These are phyloP conservation scores for Bjerkandera adusta DNA, from an alignment of 1,284 basidiomycete species.

Conservation along the genomic window DNA sequence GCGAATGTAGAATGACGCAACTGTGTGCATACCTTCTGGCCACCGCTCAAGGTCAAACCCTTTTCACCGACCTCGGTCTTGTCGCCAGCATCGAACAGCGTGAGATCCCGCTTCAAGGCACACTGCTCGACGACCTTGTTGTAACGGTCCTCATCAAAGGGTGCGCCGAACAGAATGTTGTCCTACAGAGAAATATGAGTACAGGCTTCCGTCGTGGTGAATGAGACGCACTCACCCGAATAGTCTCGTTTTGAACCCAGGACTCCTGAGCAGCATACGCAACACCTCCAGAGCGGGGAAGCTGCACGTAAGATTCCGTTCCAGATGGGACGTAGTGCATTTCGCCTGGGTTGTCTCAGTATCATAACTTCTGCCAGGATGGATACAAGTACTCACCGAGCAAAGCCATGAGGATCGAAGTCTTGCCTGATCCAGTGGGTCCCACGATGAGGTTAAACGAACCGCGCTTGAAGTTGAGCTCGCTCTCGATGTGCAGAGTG, in stretches of 20 bases:
- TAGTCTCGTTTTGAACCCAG: conserved; percentile 65
- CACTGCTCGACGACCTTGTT: conserved; percentile 62
- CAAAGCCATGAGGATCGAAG: conserved; percentile 52
- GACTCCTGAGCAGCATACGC: conserved; percentile 78
- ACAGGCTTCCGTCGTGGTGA: neutral
- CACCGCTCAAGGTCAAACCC: conserved; percentile 63
- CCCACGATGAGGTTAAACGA: conserved; percentile 65
- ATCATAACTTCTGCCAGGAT: conserved; percentile 18
- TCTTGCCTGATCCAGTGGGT: conserved; percentile 54
- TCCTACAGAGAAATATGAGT: conserved; percentile 23
- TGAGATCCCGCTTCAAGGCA: conserved; percentile 60
- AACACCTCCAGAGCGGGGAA: conserved; percentile 66
- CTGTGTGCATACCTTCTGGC: conserved; percentile 47
- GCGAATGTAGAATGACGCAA: neutral
- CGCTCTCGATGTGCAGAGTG: conserved; percentile 45
- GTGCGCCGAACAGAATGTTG: conserved; percentile 44
- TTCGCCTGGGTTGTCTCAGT: conserved; percentile 39
- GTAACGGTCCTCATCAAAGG: conserved; percentile 41
- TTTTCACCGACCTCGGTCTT: conserved; percentile 70
- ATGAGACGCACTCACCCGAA: conserved; percentile 30
- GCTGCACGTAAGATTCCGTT: conserved; percentile 58
- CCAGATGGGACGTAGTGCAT: conserved; percentile 57
- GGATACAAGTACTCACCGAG: conserved; percentile 35
- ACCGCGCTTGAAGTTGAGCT: conserved; percentile 56
- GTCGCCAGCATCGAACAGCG: conserved; percentile 71